phyloP scores from a whole-genome alignment of 2,329 filamentous ascomycete genomes.

The Penicillium occitanis region DNA sequence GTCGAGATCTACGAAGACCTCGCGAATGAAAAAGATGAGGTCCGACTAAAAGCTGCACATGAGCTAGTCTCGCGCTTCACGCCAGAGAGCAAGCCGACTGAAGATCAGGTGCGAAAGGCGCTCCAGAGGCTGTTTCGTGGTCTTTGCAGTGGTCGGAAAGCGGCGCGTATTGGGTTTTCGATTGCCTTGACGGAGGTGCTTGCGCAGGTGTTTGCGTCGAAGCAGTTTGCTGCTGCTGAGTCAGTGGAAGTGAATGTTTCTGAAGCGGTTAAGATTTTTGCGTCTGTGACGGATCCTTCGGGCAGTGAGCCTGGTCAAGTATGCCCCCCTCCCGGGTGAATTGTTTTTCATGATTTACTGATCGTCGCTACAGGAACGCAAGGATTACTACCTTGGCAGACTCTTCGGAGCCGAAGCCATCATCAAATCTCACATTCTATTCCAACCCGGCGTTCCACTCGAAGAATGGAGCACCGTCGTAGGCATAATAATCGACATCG shows the following conservation, averaged over 20 bases:
- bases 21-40: constrained; percentile 48
- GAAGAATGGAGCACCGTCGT: constrained; percentile 61
- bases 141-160: constrained; percentile 85
- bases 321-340: constrained; percentile 9
- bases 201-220: constrained; percentile 60
- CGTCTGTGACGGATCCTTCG: constrained; percentile 53
- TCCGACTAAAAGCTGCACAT: constrained; percentile 48
- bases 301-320: constrained; percentile 57
- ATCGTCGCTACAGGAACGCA: constrained; percentile 65
- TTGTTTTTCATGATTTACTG: too few species aligned
- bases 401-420: constrained; percentile 86
- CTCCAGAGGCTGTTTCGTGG: constrained; percentile 74
- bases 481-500: constrained; percentile 69
- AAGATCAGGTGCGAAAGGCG: constrained; percentile 44
- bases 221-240: constrained; percentile 24
- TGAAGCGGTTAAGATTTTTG: constrained; percentile 52
- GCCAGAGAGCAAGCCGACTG: constrained; percentile 38
- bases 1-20: constrained; percentile 53
- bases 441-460: constrained; percentile 55
- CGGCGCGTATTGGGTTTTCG: constrained; percentile 83
- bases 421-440: constrained; percentile 73
- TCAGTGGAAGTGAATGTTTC: constrained; percentile 40
- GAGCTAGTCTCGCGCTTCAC: constrained; percentile 47
- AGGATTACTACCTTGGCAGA: constrained; percentile 80
- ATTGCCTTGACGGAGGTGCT: constrained; percentile 82